phyloP scores from a whole-genome alignment of 768 basidiomycete species.

The Boletus pseudopeckii region DNA sequence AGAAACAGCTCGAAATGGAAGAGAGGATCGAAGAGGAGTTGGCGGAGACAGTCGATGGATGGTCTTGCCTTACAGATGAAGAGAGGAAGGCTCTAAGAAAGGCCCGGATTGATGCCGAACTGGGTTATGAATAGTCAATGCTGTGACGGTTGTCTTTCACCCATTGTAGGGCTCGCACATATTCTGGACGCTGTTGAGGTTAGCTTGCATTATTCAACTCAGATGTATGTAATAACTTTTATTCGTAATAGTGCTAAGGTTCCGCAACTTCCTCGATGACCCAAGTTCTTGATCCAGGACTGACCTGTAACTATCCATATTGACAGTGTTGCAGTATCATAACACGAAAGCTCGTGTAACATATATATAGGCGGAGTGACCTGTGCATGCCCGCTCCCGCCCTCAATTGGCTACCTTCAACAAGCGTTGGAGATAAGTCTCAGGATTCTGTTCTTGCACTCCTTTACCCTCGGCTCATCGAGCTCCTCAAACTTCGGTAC shows the following conservation, averaged over 20 bases:
- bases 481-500: slow-evolving; percentile 14
- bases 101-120: slow-evolving; percentile 61
- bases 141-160: background rate
- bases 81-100: slow-evolving; percentile 53
- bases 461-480: slow-evolving; percentile 11
- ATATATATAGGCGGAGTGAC: background rate
- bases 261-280: background rate
- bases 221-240: slow-evolving; percentile 4
- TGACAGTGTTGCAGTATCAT: background rate
- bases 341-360: background rate
- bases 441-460: slow-evolving; percentile 22
- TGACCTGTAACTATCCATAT: background rate
- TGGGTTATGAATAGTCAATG: slow-evolving; percentile 47
- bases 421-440: slow-evolving; percentile 17
- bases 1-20: slow-evolving; percentile 72
- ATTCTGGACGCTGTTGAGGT: background rate
- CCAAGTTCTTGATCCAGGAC: background rate
- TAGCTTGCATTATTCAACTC: background rate
- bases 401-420: background rate
- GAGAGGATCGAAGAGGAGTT: slow-evolving; percentile 81
- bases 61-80: slow-evolving; percentile 40
- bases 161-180: background rate
- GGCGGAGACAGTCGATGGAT: slow-evolving; percentile 67
- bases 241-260: background rate
- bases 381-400: background rate